phyloP scores from a whole-genome alignment of 805 yeast genomes.

The Saccharomycopsis amapae region DNA sequence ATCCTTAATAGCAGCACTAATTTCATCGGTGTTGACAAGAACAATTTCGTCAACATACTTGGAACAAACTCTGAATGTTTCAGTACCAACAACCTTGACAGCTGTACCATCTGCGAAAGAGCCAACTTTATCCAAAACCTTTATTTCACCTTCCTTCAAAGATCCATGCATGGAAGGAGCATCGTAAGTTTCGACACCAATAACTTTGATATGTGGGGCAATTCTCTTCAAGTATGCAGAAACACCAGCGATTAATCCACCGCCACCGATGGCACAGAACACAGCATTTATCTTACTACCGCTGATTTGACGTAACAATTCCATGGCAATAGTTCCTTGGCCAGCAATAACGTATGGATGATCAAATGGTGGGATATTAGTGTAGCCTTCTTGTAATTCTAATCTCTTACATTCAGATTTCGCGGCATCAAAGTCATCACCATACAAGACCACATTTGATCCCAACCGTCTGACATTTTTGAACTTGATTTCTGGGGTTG shows the following conservation, averaged over 20 bases:
- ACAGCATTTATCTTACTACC: constrained; percentile 74
- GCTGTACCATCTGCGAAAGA: constrained; percentile 98
- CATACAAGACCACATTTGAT: constrained; percentile 85
- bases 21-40: constrained; percentile 82
- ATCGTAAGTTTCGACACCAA: constrained; percentile 94
- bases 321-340: constrained; percentile 96
- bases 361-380: constrained; percentile 96
- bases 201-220: constrained; percentile 94
- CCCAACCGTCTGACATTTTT: constrained; percentile 89
- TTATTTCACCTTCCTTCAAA: constrained; percentile 46
- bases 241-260: constrained; percentile 89
- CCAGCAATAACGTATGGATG: constrained; percentile 98
- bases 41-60: constrained; percentile 86
- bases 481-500: constrained; percentile 92
- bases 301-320: constrained; percentile 79
- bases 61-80: constrained; percentile 75
- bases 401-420: constrained; percentile 81
- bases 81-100: constrained; percentile 82
- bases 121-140: constrained; percentile 69
- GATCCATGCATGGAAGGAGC: constrained; percentile 89
- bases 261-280: constrained; percentile 94
- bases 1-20: constrained; percentile 95
- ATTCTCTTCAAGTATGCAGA: constrained; percentile 85
- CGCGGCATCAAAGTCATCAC: constrained; percentile 94
- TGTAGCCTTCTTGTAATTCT: constrained; percentile 59